Base-by-base conservation (phyloP, 768 basidiomycete genomes). In the Hemileccinum rubropunctum region DNA sequence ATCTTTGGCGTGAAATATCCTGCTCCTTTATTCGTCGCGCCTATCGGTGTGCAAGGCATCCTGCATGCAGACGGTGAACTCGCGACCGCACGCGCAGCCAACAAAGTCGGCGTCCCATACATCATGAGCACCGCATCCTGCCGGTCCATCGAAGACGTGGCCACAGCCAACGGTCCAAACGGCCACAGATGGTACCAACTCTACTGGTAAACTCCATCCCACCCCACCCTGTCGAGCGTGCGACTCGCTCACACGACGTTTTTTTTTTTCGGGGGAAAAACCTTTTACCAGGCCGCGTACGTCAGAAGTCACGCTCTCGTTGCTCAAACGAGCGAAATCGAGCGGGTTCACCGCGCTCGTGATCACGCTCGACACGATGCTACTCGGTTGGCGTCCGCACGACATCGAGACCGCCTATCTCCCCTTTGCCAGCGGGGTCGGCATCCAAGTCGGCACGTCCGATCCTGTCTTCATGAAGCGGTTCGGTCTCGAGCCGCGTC, bases 391-490 rank as follows among this genome's bases (percentile, higher is more conserved):
- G 86, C 81, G 87, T 3, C 86, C 86, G 4, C 82, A 85, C 63
- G 88, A 91, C 60, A 71, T 91, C 47, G 75, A 80, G 42, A 75
- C 66, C 3, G 72, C 79, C 0, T 91, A 80, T 62, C 73, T 87
- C 13, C 88, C 88, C 6, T 86, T 89, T 60, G 56, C 58, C 0
- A 81, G 84, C 49, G 86, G 86, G 7, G 66, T 83, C 17, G 88
- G 88, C 7, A 68, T 73, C 35, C 84, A 88, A 60, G 75, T 87
- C 21, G 86, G 84, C 43, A 73, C 72, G 7, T 83, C 85, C 0
- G 89, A 92, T 60, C 90, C 90, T 0, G 86, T 79, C 12, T 91
- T 90, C 69, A 90, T 90, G 89, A 70, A 69, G 1, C 73, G 74
- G 28, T 71, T 74, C 52, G 74, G 73, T 37, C 72, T 74, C 27